These are phyloP conservation scores for Tetrapisispora pingtungensis DNA, from an alignment of 805 yeast genomes.

Conservation along the genomic window DNA sequence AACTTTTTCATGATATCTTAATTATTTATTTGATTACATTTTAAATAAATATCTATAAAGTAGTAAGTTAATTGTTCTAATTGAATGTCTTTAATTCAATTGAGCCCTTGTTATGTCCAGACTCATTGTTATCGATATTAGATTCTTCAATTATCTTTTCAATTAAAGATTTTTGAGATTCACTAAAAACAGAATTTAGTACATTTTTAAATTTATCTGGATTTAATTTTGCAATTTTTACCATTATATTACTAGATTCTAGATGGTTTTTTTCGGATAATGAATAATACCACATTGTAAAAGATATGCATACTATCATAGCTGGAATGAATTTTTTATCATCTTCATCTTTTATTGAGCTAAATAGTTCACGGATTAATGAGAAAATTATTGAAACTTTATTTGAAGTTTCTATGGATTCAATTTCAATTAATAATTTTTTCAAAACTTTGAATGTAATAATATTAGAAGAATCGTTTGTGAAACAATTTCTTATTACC, in stretches of 20 bases:
- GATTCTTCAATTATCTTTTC: constrained; percentile 12
- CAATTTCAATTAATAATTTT: constrained; percentile 29
- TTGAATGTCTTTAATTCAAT: constrained; percentile 4
- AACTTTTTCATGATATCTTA: no score
- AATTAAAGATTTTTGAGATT: constrained; percentile 27
- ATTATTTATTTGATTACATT: no score
- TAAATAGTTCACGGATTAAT: constrained; percentile 35
- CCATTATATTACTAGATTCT: constrained; percentile 39
- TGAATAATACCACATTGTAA: constrained; percentile 31
- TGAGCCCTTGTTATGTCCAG: not conserved
- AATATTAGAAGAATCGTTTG: constrained; percentile 25
- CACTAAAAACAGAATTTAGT: constrained; percentile 32
- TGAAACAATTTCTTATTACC: constrained; percentile 30
- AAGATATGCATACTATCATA: constrained; percentile 22
- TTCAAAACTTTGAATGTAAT: constrained; percentile 40
- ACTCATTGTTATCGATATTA: not conserved
- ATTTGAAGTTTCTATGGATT: not conserved
- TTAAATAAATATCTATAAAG: not conserved
- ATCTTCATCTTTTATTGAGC: constrained; percentile 24
- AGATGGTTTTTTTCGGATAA: constrained; percentile 13
- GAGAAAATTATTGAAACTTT: constrained; percentile 5
- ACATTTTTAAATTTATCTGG: constrained; percentile 41
- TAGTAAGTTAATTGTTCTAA: not conserved
- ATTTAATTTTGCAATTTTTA: constrained; percentile 37
- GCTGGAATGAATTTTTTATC: constrained; percentile 2